Evolutionary conservation across 2,329 filamentous ascomycete genomes (phyloP), one percentile per base, ranked within the genome.

Genomic region (Gnomoniopsis sp.): DNA sequence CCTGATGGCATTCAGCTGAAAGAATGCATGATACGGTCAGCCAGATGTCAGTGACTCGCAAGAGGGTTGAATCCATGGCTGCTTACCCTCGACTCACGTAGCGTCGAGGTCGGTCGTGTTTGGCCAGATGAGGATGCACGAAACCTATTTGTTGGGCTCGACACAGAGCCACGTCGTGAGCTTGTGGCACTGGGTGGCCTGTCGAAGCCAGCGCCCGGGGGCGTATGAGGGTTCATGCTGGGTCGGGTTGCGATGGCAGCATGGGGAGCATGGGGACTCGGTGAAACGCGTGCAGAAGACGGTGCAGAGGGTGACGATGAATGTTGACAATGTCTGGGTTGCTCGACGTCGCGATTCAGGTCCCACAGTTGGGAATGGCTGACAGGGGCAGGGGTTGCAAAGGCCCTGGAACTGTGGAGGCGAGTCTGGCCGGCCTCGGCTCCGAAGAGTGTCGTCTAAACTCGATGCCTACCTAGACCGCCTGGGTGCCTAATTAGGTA

Each of bases 21-120:
- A 23, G 6, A 30, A 8, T 8, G 4, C 4, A 6, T 14, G 1
- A 21, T 12, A 12, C 19, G 11, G 15, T n/a, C 19, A 47, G 51
- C 53, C 46, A 48, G 22, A 3, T 23, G n/a, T 15, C 1, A 22
- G 11, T 21, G 3, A 26, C 3, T 14, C 17, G 15, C 34, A 49
- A 26, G 34, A 14, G 21, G 10, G 15, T 34, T n/a, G 11, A 43
- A 11, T n/a, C n/a, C n/a, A n/a, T 50, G n/a, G 36, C 46, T 36
- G 58, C 64, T 57, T 65, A 72, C 70, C 63, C 70, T 68, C 8
- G 69, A 67, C 33, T 67, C 67, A 23, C 69, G 62, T 17, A 69
- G 51, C 6, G 68, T 65, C 8, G 67, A 64, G 12, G 63, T 64
- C 6, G 69, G 68, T 26, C 69, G 64, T 11, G 66, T 63, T 21